Percentiles rank a stretch among this genome's conserved stretches.
Conservation (phyloP, 2,329 filamentous ascomycete genomes). For the Nemania serpens region DNA sequence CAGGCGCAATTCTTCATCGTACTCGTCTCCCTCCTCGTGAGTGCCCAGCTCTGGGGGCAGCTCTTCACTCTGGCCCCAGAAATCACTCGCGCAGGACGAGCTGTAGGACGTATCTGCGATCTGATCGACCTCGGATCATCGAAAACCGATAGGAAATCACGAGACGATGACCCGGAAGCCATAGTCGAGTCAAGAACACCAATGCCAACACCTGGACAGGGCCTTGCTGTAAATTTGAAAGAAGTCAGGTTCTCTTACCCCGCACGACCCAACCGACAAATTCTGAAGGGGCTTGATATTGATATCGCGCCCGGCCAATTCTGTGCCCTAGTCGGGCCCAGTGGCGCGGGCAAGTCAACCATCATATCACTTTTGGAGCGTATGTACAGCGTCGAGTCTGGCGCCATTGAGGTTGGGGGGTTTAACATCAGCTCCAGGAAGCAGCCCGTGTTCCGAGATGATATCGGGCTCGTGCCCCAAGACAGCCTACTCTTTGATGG, state of each 20-base stretch:
- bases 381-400: slow-evolving; percentile 57
- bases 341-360: slow-evolving; percentile 54
- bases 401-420: slow-evolving; percentile 57
- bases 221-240: slow-evolving; percentile 54
- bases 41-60: slow-evolving; percentile 73
- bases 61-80: slow-evolving; percentile 78
- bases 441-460: slow-evolving; percentile 53
- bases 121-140: slow-evolving; percentile 52
- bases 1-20: slow-evolving; percentile 77
- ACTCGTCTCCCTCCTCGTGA: slow-evolving; percentile 71
- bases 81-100: slow-evolving; percentile 67
- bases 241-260: slow-evolving; percentile 66
- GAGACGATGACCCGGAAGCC: slow-evolving; percentile 37
- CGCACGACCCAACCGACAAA: slow-evolving; percentile 57
- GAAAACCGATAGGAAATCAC: slow-evolving; percentile 17
- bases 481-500: slow-evolving; percentile 63
- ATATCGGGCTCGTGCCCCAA: slow-evolving; percentile 62
- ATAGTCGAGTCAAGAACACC: slow-evolving; percentile 32
- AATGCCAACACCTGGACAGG: slow-evolving; percentile 25
- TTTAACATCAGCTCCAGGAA: slow-evolving; percentile 49
- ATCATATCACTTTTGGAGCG: slow-evolving; percentile 55
- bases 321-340: slow-evolving; percentile 51
- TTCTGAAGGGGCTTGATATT: slow-evolving; percentile 49
- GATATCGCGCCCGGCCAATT: slow-evolving; percentile 46
- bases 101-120: slow-evolving; percentile 61